These are phyloP conservation scores for Calophaca sinica DNA, from an alignment of 306 rosid species.

Conservation along the genomic window DNA sequence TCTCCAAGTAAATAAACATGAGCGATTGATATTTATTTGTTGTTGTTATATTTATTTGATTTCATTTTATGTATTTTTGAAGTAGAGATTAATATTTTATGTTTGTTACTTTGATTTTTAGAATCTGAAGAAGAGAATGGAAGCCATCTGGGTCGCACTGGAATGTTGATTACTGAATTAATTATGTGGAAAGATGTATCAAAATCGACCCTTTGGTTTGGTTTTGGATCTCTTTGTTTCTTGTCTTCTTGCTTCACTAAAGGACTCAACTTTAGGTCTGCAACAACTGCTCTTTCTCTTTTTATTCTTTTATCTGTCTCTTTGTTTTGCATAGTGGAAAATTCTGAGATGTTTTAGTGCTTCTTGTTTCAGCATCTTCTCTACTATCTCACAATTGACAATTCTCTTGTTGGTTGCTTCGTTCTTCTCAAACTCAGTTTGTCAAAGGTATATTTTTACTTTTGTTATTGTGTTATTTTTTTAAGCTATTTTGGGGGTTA, in stretches of 20 bases:
- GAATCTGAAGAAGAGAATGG: too few relatives aligned
- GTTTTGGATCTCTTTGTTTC: slow-evolving; percentile 76
- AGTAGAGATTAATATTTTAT: slow-evolving; percentile 18
- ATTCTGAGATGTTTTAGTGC: slow-evolving; percentile 26
- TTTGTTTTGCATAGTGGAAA: background rate
- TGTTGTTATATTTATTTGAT: background rate
- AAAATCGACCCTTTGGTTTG: slow-evolving; percentile 89
- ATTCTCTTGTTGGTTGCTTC: slow-evolving; percentile 68
- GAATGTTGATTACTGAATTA: too few relatives aligned
- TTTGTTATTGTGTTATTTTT: slow-evolving; percentile 7
- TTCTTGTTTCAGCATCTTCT: slow-evolving; percentile 69
- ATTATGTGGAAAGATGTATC: too few relatives aligned
- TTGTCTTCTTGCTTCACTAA: slow-evolving; percentile 76
- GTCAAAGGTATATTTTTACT: slow-evolving; percentile 61
- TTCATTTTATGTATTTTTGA: background rate
- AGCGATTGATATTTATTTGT: too few relatives aligned
- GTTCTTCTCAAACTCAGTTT: slow-evolving; percentile 74
- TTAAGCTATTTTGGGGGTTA: background rate
- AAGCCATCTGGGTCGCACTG: too few relatives aligned
- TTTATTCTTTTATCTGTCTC: background rate
- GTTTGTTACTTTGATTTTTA: too few relatives aligned
- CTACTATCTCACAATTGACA: slow-evolving; percentile 67
- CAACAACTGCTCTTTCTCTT: background rate
- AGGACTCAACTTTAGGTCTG: slow-evolving; percentile 70
- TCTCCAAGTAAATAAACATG: slow-evolving; percentile 76